phyloP scores from a whole-genome alignment of 1,284 basidiomycete genomes.

The Agaricales sp. region DNA sequence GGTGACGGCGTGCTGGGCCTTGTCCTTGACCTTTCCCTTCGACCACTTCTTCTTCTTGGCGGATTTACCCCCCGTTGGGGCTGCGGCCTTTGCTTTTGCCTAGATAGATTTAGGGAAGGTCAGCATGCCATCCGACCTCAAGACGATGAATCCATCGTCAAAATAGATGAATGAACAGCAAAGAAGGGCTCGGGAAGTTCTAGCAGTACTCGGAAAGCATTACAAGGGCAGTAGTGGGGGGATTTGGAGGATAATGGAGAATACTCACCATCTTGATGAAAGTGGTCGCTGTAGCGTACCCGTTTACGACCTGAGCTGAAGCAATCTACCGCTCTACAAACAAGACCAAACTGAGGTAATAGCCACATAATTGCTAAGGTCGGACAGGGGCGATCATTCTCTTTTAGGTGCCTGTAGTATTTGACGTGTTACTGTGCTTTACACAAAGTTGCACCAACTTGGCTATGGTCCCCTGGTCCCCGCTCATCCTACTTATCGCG shows the following conservation, averaged over 20 bases:
- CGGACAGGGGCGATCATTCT: not conserved
- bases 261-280: not conserved
- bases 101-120: not conserved
- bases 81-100: constrained; percentile 64
- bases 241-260: not conserved
- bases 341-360: not conserved
- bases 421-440: too few relatives aligned
- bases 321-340: too few relatives aligned
- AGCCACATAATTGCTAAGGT: not conserved
- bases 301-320: too few relatives aligned
- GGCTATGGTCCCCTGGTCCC: constrained; percentile 36
- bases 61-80: constrained; percentile 66
- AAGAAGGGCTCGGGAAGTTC: not conserved
- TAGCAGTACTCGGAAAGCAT: not conserved
- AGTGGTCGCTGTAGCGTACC: not conserved
- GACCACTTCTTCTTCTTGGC: constrained; percentile 99
- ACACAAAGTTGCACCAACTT: constrained; percentile 1
- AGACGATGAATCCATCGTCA: not conserved
- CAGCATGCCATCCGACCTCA: not conserved
- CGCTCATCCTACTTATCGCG: constrained; percentile 26
- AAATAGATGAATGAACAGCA: not conserved
- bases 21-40: constrained; percentile 99
- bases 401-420: not conserved
- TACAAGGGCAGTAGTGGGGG: not conserved
- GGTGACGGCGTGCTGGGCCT: constrained; percentile 90